phyloP scores from a whole-genome alignment of 73 alveolate genomes.

The Breviolum minutum region DNA sequence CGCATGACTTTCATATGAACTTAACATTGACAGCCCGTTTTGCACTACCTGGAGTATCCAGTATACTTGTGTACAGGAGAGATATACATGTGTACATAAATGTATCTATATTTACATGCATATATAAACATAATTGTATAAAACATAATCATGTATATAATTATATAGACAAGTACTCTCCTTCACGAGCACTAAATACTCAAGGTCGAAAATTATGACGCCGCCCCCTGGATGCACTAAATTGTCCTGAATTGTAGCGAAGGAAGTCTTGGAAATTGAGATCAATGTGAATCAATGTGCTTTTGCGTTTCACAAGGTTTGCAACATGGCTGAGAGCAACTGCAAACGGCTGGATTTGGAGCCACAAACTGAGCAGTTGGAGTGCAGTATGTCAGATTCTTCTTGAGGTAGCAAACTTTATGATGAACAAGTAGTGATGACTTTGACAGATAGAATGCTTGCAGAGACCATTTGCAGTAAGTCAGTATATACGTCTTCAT shows the following conservation, averaged over 20 bases:
- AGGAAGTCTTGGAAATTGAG: neutral
- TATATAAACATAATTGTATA: too few species aligned
- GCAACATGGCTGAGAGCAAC: conserved; percentile 78
- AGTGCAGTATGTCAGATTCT: neutral
- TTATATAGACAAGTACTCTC: too few species aligned
- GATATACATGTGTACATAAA: too few species aligned
- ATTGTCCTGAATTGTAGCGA: too few species aligned
- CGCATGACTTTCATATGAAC: too few species aligned
- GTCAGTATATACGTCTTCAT: neutral
- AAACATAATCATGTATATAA: neutral
- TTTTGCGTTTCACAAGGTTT: neutral
- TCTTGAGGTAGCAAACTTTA: too few species aligned
- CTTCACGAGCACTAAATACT: too few species aligned
- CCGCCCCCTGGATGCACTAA: conserved; percentile 3
- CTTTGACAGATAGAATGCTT: too few species aligned
- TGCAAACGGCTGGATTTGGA: conserved; percentile 76
- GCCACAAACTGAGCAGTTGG: neutral
- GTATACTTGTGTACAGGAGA: neutral
- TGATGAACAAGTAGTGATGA: too few species aligned
- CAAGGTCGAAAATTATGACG: conserved; percentile 61
- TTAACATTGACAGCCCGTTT: neutral
- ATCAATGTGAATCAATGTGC: too few species aligned
- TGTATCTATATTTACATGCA: too few species aligned
- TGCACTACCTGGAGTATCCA: too few species aligned
- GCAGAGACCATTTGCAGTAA: neutral